A percentile compares a stretch with the other conserved stretches of the same genome.
Evolutionary conservation across 257 asterid genomes (phyloP).

Genomic region (Solanum tarijense): DNA sequence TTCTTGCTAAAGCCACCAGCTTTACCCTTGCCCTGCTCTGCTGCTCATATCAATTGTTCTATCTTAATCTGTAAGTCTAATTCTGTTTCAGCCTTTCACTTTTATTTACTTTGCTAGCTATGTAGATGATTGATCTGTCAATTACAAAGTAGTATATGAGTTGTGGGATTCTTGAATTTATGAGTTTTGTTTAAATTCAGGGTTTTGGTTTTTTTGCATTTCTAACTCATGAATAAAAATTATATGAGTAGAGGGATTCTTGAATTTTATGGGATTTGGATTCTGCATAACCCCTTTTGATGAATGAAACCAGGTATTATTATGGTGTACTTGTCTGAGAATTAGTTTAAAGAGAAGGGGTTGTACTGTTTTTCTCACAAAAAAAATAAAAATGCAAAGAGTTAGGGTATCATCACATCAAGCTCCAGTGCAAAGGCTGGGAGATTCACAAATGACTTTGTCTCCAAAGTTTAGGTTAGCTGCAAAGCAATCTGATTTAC

Average conservation of each 20-base stretch:
- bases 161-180: neutral
- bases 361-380: neutral
- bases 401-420: conserved; percentile 71
- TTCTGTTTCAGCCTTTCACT: neutral
- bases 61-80: conserved; percentile 7
- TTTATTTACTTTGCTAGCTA: neutral
- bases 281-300: neutral
- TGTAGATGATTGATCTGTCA: neutral
- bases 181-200: neutral
- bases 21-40: neutral
- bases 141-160: neutral
- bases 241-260: neutral
- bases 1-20: neutral
- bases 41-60: neutral
- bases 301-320: neutral
- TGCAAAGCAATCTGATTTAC: conserved; percentile 32
- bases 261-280: neutral
- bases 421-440: conserved; percentile 72
- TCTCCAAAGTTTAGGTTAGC: conserved; percentile 73
- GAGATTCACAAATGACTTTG: conserved; percentile 78
- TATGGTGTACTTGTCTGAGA: neutral
- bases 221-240: neutral
- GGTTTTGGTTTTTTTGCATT: neutral
- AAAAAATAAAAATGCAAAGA: conserved; percentile 29
- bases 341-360: neutral